These are phyloP conservation scores for Phlegmacium glaucopus DNA, from an alignment of 768 basidiomycete species.

Conservation along the genomic window DNA sequence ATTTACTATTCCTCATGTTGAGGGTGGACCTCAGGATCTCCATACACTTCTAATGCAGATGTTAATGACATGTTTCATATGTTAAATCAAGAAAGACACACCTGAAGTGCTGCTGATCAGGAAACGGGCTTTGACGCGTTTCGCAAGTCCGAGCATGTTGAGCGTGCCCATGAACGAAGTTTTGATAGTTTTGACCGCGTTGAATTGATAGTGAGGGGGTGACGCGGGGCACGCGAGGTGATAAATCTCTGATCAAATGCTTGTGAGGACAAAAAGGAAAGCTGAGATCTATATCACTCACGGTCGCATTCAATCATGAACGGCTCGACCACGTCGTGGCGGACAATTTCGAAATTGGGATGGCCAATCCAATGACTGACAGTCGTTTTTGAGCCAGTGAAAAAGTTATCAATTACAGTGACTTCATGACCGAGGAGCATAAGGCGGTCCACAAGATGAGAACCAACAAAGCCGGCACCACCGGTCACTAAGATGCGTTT, in stretches of 20 bases:
- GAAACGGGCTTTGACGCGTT: constrained; percentile 96
- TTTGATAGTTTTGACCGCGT: constrained; percentile 97
- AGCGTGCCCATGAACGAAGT: constrained; percentile 98
- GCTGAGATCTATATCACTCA: constrained; percentile 36
- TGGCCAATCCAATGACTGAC: constrained; percentile 96
- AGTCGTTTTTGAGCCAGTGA: constrained; percentile 97
- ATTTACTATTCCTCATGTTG: constrained; percentile 93
- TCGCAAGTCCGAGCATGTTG: constrained; percentile 98
- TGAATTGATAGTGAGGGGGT: constrained; percentile 96
- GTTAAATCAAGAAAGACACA: constrained; percentile 29
- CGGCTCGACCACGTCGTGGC: constrained; percentile 96
- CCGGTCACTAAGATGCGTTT: constrained; percentile 95
- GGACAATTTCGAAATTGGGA: constrained; percentile 97
- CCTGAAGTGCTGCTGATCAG: constrained; percentile 94
- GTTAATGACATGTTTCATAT: constrained; percentile 7
- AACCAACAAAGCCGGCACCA: constrained; percentile 99
- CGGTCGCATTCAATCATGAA: constrained; percentile 99
- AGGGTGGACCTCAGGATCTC: constrained; percentile 97
- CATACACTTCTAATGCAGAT: constrained; percentile 78
- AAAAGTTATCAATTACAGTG: constrained; percentile 97
- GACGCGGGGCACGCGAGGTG: constrained; percentile 98
- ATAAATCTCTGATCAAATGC: constrained; percentile 74
- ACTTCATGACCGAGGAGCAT: constrained; percentile 98
- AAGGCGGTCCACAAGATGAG: constrained; percentile 94
- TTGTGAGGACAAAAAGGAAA: constrained; percentile 9